Percentiles rank a stretch among this genome's conserved stretches.
These are phyloP conservation scores for Syncephalastrum monosporum DNA, from an alignment of 371 early-diverging fungal genomes.

Conservation along the genomic window DNA sequence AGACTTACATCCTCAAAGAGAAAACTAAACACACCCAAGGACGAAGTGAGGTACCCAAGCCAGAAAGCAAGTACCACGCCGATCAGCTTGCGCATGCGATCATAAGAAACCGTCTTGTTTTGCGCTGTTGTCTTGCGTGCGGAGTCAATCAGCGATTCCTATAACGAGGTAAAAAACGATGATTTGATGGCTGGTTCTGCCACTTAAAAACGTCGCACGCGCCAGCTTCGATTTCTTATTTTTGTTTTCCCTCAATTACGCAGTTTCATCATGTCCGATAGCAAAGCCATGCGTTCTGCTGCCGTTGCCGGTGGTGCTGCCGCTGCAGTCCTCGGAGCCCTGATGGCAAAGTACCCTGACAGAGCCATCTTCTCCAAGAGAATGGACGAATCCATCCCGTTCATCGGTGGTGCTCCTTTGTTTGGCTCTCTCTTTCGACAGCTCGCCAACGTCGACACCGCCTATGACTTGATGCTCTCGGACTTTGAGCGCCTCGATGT, in stretches of 20 bases:
- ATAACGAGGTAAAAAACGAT: no score
- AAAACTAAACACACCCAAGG: constrained; percentile 16
- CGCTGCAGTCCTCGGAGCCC: constrained; percentile 7
- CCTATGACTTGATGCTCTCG: constrained; percentile 17
- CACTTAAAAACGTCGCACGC: no score
- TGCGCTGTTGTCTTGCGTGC: no score
- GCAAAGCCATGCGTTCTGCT: background rate
- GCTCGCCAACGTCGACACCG: no score
- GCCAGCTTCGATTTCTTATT: no score
- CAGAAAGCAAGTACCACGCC: constrained; percentile 24
- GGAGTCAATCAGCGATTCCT: no score
- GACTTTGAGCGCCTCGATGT: constrained; percentile 11
- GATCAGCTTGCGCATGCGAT: constrained; percentile 20
- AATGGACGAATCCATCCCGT: constrained; percentile 14
- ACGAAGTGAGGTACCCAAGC: constrained; percentile 23
- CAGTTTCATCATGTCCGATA: no score
- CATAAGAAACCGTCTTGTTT: background rate
- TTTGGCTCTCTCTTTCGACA: constrained; percentile 16
- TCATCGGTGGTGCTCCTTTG: constrained; percentile 19
- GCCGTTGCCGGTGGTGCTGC: constrained; percentile 8
- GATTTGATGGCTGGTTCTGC: no score
- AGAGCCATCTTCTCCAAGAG: constrained; percentile 21
- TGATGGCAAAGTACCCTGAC: constrained; percentile 26
- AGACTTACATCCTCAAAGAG: constrained; percentile 13
- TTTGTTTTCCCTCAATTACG: no score